Evolutionary conservation across 768 basidiomycete genomes (phyloP).

Genomic region (Saitozyma podzolica): DNA sequence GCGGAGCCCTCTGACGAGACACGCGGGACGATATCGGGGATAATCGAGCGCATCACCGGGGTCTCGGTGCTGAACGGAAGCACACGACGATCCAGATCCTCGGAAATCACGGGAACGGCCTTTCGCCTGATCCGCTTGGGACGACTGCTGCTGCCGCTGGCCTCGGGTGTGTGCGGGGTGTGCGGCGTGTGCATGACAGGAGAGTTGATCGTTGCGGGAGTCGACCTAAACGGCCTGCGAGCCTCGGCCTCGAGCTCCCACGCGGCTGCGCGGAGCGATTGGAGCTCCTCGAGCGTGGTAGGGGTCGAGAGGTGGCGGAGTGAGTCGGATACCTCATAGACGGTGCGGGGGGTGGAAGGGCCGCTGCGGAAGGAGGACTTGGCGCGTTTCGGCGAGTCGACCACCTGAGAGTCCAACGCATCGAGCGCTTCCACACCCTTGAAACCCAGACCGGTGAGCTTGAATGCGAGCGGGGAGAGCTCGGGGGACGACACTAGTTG

Average conservation of each 20-base stretch:
- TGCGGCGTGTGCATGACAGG: neutral
- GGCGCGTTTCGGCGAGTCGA: neutral
- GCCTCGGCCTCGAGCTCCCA: neutral
- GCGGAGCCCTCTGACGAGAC: neutral
- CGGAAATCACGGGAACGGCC: neutral
- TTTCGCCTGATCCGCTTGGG: neutral
- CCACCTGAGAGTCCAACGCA: neutral
- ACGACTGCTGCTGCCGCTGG: neutral
- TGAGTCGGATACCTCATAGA: neutral
- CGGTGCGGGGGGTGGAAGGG: neutral
- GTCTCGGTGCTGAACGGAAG: neutral
- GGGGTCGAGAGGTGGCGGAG: neutral
- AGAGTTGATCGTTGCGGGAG: neutral
- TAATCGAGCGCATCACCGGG: neutral
- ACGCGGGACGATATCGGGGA: neutral
- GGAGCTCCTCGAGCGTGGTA: neutral
- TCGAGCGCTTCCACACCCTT: neutral
- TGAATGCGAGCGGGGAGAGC: neutral
- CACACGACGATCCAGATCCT: neutral
- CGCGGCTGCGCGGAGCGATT: neutral
- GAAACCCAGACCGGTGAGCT: neutral
- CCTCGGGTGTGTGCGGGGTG: neutral
- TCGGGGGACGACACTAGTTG: neutral
- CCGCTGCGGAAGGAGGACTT: neutral
- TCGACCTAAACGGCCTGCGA: neutral